Evolutionary conservation across 306 rosid genomes (phyloP).

Genomic region (Corylus avellana): DNA sequence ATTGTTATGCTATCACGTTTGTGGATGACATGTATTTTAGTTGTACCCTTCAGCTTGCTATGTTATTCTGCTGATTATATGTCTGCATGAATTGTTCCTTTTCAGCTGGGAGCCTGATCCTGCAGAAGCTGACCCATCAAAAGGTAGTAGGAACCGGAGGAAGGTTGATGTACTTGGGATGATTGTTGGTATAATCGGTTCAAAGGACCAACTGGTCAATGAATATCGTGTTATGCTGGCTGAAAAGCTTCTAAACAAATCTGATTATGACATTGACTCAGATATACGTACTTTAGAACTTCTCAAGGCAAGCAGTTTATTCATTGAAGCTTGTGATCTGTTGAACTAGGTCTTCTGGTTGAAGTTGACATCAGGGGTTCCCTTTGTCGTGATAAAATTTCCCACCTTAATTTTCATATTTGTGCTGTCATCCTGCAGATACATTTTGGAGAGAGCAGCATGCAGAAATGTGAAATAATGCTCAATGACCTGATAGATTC

Average conservation of each 20-base stretch:
- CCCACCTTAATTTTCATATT: constrained; percentile 23
- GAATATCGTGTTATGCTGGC: constrained; percentile 99
- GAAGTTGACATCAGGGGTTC: constrained; percentile 12
- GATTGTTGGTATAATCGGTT: constrained; percentile 93
- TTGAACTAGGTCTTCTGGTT: constrained; percentile 19
- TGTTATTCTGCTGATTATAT: constrained; percentile 23
- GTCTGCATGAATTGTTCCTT: constrained; percentile 22
- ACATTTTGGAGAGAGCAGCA: constrained; percentile 96
- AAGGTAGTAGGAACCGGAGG: constrained; percentile 85
- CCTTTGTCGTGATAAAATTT: background rate
- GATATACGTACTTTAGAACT: constrained; percentile 96
- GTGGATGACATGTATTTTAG: constrained; percentile 4
- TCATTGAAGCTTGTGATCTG: constrained; percentile 5
- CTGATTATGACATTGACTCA: constrained; percentile 91
- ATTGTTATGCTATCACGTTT: constrained; percentile 19
- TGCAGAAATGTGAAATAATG: constrained; percentile 98
- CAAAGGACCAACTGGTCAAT: constrained; percentile 91
- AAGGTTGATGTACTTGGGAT: constrained; percentile 98
- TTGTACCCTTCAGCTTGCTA: constrained; percentile 13
- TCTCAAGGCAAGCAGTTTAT: constrained; percentile 60
- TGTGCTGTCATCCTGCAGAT: constrained; percentile 55
- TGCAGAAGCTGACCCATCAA: constrained; percentile 91
- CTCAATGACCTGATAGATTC: constrained; percentile 92
- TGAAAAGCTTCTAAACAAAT: constrained; percentile 92
- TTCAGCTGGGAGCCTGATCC: constrained; percentile 99